Evolutionary conservation across 2,329 filamentous ascomycete genomes (phyloP), one percentile per base, ranked within the genome.

Genomic region (Hypomyces perniciosus): DNA sequence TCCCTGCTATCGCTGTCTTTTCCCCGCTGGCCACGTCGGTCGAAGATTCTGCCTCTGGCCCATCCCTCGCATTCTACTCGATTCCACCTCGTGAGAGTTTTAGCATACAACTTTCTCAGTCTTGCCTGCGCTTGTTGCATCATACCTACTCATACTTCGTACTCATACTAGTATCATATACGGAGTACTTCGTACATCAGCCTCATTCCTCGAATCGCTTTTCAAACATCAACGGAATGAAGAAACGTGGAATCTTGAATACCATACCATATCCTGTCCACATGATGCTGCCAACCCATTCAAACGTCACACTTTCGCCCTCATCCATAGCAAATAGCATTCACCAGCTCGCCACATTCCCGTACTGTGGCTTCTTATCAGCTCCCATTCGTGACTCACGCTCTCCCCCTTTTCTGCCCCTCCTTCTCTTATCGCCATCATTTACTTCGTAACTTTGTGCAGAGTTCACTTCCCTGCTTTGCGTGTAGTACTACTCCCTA

Each of bases 21-120:
- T 48, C 44, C 48, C 43, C 44, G 48, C 48, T 26, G 44, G 43
- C 48, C 48, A 51, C 44, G 48, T 51, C 44, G 48, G 38, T 46
- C 27, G 37, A 46, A 42, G 27, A 34, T 31, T 46, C 20, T 43
- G 48, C 46, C 44, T 51, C 48, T 41, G 27, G 39, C 37, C 13
- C 42, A 34, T 41, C 39, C 12, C 9, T 26, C 39, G 20, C 39
- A 10, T 44, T 45, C 48, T 27, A 26, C 38, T 31, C 26, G 48
- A 35, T 38, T 46, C 44, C 44, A 46, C 43, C 38, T 42, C 27
- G 12, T 12, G 10, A 13, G 27, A 20, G 20, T 20, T 20, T 20
- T 20, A 20, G 20, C 20, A 20, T 20, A 20, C 20, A 20, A 20
- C 20, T 20, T 3, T 20, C 20, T 20, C 20, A 20, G 20, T 20